phyloP scores from a whole-genome alignment of 2,329 filamentous ascomycete genomes.

The Exserohilum rostratum region DNA sequence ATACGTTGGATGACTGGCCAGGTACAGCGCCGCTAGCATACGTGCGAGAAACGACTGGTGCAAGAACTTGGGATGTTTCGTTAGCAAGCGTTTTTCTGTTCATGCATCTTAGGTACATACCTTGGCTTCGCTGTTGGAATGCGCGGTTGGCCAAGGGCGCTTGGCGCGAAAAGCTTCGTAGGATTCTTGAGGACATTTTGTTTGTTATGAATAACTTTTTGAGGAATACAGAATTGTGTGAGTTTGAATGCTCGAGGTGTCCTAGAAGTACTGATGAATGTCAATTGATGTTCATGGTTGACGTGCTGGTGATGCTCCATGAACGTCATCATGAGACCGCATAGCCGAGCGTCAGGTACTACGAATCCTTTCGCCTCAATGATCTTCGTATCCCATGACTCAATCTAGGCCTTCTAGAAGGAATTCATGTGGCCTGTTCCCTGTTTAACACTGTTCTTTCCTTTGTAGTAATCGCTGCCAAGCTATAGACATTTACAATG shows the following conservation, averaged over 20 bases:
- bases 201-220: background rate
- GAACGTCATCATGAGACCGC: conserved; percentile 11
- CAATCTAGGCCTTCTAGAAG: too few species aligned
- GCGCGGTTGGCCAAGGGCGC: background rate
- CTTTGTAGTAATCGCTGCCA: too few species aligned
- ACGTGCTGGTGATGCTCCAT: conserved; percentile 6
- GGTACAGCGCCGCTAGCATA: conserved; percentile 11
- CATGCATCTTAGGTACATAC: background rate
- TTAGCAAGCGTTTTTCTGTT: background rate
- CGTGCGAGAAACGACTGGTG: conserved; percentile 9
- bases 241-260: background rate
- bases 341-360: background rate
- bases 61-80: background rate
- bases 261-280: background rate
- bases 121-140: conserved; percentile 8
- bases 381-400: background rate
- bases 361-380: background rate
- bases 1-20: conserved; percentile 21
- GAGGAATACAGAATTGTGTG: background rate
- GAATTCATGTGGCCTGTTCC: too few species aligned
- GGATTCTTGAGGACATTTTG: conserved; percentile 10
- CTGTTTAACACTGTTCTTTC: too few species aligned
- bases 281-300: background rate
- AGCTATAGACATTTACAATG: too few species aligned
- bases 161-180: conserved; percentile 10